Evolutionary conservation across 164 flowering plant genomes (phyloP), one percentile per base, ranked within the genome.

Genomic region (Kingdonia uniflora): DNA sequence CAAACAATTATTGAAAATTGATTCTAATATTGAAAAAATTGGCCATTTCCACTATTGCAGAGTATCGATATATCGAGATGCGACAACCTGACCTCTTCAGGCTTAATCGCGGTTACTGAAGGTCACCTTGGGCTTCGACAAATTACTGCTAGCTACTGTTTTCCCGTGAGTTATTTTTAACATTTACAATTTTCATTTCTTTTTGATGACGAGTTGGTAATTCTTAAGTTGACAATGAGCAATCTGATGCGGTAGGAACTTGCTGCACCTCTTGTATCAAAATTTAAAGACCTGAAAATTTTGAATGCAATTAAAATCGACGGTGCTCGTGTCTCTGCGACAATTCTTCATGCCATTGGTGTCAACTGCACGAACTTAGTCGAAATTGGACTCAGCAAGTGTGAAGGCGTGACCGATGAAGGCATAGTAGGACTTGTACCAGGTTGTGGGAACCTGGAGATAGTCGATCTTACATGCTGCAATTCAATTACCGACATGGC

Each of bases 321-420:
- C 44, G 85, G 82, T 14, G 70, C 81, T 58, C 66, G 53, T 49
- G 72, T 80, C 50, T 67, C 78, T 14, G 64, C 69, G 14, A 54
- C 66, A 19, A 43, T 20, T 21, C 61, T 79, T 14, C 33, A 49
- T 17, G 63, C 43, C 45, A 63, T 85, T 19, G 64, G 76, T 55
- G 21, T 23, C 21, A 68, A 60, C 41, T 79, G 81, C 76, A 70
- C 58, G 56, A 62, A 39, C 38, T 52, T 85, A 59, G 60, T 52
- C 14, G 87, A 80, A 61, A 63, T 80, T 51, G 82, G 87, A 20
- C 61, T 85, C 41, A 72, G 86, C 65, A 85, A 80, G 64, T 85
- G 86, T 58, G 45, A 48, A 19, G 88, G 84, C 37, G 80, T 82
- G 64, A 74, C 79, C 11, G 79, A 80, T 44, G 54, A n/a, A 7